Evolutionary conservation across 495 filamentous ascomycete genomes (phyloP).

Genomic region (Terfezia claveryi): DNA sequence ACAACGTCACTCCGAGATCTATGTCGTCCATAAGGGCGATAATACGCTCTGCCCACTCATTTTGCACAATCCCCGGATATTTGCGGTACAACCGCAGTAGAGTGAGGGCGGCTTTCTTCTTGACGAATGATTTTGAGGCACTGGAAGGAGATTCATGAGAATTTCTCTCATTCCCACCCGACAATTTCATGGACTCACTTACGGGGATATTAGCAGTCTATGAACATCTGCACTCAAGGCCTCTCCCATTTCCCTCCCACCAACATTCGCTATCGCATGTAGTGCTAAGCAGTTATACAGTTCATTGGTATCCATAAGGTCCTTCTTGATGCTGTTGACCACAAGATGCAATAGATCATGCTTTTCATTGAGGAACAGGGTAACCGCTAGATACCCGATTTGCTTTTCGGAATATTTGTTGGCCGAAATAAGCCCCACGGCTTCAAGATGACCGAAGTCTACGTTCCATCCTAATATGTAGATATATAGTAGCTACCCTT

Average conservation of each 20-base stretch:
- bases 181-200: conserved; percentile 17
- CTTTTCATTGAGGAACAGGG: conserved; percentile 87
- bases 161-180: too few species aligned
- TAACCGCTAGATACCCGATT: conserved; percentile 95
- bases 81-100: conserved; percentile 92
- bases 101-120: conserved; percentile 96
- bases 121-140: conserved; percentile 92
- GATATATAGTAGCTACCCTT: conserved; percentile 67
- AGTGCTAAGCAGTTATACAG: conserved; percentile 93
- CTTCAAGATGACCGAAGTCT: conserved; percentile 95
- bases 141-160: conserved; percentile 22
- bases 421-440: conserved; percentile 89
- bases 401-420: conserved; percentile 98
- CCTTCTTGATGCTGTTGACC: conserved; percentile 96
- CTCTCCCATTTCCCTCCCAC: conserved; percentile 90
- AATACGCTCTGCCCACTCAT: conserved; percentile 91
- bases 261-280: conserved; percentile 96
- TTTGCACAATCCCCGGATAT: conserved; percentile 74
- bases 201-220: conserved; percentile 86
- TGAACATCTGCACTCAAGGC: conserved; percentile 85
- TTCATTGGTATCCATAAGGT: conserved; percentile 83
- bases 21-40: conserved; percentile 96
- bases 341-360: conserved; percentile 92
- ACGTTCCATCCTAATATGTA: conserved; percentile 99
- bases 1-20: conserved; percentile 85